Evolutionary conservation across 2,329 filamentous ascomycete genomes (phyloP).

Genomic region (Elsinoe fawcettii): DNA sequence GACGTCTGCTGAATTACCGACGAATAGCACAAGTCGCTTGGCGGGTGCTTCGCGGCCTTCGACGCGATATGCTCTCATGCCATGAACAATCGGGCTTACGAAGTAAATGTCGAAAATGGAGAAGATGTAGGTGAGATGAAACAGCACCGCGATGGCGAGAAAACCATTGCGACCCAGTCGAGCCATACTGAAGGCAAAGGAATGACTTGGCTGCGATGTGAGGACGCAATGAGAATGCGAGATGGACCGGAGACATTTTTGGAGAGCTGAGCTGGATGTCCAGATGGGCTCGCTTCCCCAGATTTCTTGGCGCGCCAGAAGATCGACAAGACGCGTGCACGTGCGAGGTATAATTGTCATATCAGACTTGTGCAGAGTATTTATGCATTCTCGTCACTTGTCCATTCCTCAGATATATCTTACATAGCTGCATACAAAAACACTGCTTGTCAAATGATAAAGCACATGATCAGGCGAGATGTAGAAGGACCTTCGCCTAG

Average conservation of each 20-base stretch:
- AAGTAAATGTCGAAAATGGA: constrained; percentile 99
- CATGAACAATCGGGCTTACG: constrained; percentile 91
- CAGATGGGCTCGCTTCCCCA: neutral
- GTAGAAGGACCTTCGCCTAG: too few relatives aligned
- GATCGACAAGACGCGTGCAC: neutral
- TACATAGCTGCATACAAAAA: too few relatives aligned
- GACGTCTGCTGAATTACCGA: constrained; percentile 55
- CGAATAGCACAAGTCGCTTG: constrained; percentile 83
- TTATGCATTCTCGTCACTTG: too few relatives aligned
- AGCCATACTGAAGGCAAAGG: constrained; percentile 33
- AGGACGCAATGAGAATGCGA: neutral
- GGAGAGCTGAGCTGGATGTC: neutral
- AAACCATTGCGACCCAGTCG: constrained; percentile 69
- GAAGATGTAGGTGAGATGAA: constrained; percentile 87
- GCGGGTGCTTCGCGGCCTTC: constrained; percentile 67
- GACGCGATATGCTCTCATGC: constrained; percentile 76
- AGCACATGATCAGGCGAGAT: too few relatives aligned
- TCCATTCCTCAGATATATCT: too few relatives aligned
- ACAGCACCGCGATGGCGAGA: constrained; percentile 77
- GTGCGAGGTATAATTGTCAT: neutral
- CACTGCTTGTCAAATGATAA: too few relatives aligned
- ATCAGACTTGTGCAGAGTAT: too few relatives aligned
- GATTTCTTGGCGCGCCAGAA: neutral
- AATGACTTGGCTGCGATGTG: constrained; percentile 9
- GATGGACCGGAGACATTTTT: constrained; percentile 2